Evolutionary conservation across 306 rosid species (phyloP), one percentile per base, ranked within the genome.

Genomic region (Acacia confusa): DNA sequence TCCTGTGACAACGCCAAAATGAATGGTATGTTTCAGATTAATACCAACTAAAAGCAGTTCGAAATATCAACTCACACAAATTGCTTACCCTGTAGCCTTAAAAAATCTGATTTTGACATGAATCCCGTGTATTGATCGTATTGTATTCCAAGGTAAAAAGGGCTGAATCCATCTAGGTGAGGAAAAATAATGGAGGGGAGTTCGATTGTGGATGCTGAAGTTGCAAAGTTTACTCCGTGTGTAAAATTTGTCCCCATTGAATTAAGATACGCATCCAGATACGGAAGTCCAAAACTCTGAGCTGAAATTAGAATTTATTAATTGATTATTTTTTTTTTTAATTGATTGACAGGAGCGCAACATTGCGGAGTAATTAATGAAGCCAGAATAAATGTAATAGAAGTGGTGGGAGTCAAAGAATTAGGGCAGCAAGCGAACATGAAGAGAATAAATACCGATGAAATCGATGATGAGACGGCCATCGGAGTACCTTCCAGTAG

Each of bases 381-480:
- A 30, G 28, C 64, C 44, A 32, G 43, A 64, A 32, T 9, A 9
- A 53, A 53, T 19, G 25, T 19, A 20, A 53, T 2, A 20, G 11
- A 50, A 16, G n/a, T 16, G 57, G 25, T n/a, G 11, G 25, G 25
- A 20, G 7, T 20, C 8, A 53, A 53, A 20, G 25, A 20, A 20
- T 53, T 53, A 53, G 25, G 8, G 4, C 24, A 20, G 60, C 22
- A 22, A 57, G 64, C 28, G n/a, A 63, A 30, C 20, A 30, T 63
- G 40, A 63, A 34, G 27, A 22, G 44, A 34, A 14, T 32, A 9
- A 30, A 15, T 65, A 65, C 89, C 86, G 0, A 88, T 78, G 82
- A 88, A 88, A 60, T 88, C 91, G 13, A 85, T 76, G 6, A 80
- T 71, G 65, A 88, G 84, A n/a, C 86, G 79, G 55, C 86, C 89